Percentiles rank a stretch among this genome's conserved stretches.
These are phyloP conservation scores for Wolfiporia cocos DNA, from an alignment of 1,284 basidiomycete species.

Conservation along the genomic window DNA sequence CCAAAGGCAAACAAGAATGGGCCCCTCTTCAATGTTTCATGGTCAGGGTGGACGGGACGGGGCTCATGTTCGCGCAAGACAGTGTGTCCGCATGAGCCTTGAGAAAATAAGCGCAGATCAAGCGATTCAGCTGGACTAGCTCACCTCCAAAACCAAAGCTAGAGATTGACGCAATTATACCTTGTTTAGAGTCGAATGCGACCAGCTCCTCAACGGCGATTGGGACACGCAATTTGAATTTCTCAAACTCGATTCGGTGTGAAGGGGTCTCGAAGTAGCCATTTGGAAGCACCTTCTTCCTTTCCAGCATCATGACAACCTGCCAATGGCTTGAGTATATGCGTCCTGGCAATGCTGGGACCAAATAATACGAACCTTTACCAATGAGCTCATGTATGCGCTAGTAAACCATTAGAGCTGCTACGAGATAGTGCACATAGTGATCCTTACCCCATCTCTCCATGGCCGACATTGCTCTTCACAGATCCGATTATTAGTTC, in stretches of 20 bases:
- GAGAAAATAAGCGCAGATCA: background rate
- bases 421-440: too few relatives aligned
- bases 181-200: slow-evolving; percentile 8
- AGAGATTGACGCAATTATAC: slow-evolving; percentile 14
- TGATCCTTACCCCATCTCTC: slow-evolving; percentile 25
- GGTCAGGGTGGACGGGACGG: slow-evolving; percentile 5
- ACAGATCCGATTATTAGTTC: slow-evolving; percentile 25
- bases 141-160: slow-evolving; percentile 17
- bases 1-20: slow-evolving; percentile 10
- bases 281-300: slow-evolving; percentile 14
- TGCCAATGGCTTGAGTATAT: background rate
- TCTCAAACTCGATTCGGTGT: slow-evolving; percentile 14
- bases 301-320: slow-evolving; percentile 16
- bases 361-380: background rate
- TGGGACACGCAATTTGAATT: slow-evolving; percentile 16
- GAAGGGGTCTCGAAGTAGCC: slow-evolving; percentile 15
- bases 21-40: background rate
- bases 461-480: slow-evolving; percentile 26
- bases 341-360: background rate
- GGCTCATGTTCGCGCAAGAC: slow-evolving; percentile 9
- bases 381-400: slow-evolving; percentile 2
- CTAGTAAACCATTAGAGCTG: background rate
- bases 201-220: slow-evolving; percentile 11
- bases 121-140: background rate
- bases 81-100: slow-evolving; percentile 13